Evolutionary conservation across 75 land plant genomes (phyloP).

Genomic region (Selaginella moellendorffii): DNA sequence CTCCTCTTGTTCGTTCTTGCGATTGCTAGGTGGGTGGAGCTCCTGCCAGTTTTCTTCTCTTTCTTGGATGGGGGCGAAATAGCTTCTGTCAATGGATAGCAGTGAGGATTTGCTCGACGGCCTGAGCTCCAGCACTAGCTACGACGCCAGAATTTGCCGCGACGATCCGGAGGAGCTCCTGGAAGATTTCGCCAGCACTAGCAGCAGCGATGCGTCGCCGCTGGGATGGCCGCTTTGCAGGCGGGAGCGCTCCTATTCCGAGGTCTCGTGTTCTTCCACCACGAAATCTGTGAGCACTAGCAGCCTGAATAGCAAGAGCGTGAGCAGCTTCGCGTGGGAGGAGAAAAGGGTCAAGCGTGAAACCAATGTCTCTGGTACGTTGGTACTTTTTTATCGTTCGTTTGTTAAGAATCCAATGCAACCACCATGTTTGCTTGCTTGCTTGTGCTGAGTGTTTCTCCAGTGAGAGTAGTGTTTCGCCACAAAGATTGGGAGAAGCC

Average conservation of each 20-base stretch:
- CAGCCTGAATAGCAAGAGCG: not conserved
- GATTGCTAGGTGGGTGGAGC: not conserved
- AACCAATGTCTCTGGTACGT: conserved; percentile 22
- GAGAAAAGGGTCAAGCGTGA: conserved; percentile 21
- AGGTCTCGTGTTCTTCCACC: conserved; percentile 4
- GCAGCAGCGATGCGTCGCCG: conserved; percentile 19
- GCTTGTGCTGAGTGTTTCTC: no score
- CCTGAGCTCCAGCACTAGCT: not conserved
- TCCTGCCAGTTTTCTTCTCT: not conserved
- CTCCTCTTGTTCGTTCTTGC: not conserved
- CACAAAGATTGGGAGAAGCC: no score
- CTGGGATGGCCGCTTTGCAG: conserved; percentile 28
- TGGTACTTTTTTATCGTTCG: not conserved
- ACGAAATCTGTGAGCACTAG: conserved; percentile 5
- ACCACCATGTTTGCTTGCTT: not conserved
- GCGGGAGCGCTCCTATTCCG: conserved; percentile 9
- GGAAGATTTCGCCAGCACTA: conserved; percentile 11
- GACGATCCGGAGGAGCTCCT: conserved; percentile 1
- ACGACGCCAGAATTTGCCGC: not conserved
- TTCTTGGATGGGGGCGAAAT: not conserved
- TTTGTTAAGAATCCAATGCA: no score
- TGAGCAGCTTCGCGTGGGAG: conserved; percentile 18
- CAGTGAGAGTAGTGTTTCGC: no score
- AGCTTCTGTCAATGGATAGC: not conserved
- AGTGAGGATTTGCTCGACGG: not conserved